Evolutionary conservation across 2,329 filamentous ascomycete species (phyloP).

Genomic region (Exophiala phaeomuriformis): DNA sequence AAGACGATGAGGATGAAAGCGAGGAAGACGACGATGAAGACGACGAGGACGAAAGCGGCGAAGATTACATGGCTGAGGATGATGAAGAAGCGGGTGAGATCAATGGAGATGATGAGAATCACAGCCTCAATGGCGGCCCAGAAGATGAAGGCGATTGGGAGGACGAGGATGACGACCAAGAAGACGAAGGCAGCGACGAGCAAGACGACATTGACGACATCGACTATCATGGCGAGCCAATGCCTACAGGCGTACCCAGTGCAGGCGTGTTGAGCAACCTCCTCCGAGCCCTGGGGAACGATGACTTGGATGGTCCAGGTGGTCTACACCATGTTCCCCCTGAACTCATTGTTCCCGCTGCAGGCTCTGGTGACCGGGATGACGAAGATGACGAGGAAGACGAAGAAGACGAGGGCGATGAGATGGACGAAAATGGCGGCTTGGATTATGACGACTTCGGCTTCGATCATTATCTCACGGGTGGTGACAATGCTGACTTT

Average conservation of each 20-base stretch:
- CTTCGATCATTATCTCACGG: conserved; percentile 22
- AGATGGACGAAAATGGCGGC: conserved; percentile 40
- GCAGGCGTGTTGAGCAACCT: conserved; percentile 31
- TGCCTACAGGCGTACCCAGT: conserved; percentile 39
- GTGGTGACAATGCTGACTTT: conserved; percentile 47
- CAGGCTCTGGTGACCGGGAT: conserved; percentile 16
- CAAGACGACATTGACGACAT: conserved; percentile 39
- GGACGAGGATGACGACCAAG: conserved; percentile 43
- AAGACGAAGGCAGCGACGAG: conserved; percentile 39
- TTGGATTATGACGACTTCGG: conserved; percentile 30
- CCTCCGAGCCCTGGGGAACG: conserved; percentile 24
- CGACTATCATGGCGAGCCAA: conserved; percentile 38
- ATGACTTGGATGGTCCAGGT: conserved; percentile 16
- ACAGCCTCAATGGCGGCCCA: conserved; percentile 19
- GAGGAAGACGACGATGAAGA: conserved; percentile 49
- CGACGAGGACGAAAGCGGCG: conserved; percentile 46
- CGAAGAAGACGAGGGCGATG: conserved; percentile 50
- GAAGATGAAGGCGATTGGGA: conserved; percentile 46
- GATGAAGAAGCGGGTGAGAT: conserved; percentile 45
- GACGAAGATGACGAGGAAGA: conserved; percentile 40
- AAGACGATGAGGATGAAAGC: conserved; percentile 54
- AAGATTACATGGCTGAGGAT: conserved; percentile 50
- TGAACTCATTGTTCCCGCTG: conserved; percentile 17
- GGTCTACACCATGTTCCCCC: conserved; percentile 14
- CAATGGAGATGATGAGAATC: conserved; percentile 34